Percentiles rank a stretch among this genome's conserved stretches.
phyloP scores from a whole-genome alignment of 495 filamentous ascomycete genomes.

The Penicillium pulvis region DNA sequence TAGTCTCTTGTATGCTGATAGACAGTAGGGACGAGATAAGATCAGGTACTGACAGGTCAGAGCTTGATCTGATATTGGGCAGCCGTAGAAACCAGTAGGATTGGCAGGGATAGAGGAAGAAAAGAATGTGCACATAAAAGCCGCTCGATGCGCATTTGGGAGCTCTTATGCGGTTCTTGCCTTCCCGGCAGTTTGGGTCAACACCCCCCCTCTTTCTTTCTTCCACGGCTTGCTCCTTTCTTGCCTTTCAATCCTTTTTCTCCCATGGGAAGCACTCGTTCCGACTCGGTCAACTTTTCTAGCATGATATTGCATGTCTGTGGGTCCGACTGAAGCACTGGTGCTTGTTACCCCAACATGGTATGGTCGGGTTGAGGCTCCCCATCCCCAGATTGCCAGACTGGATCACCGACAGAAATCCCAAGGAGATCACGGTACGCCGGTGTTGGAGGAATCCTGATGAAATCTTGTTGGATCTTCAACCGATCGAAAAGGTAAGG shows the following conservation, averaged over 20 bases:
- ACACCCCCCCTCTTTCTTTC: slow-evolving; percentile 26
- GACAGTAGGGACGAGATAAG: neutral
- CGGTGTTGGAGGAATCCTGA: neutral
- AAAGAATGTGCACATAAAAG: neutral
- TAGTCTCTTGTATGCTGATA: neutral
- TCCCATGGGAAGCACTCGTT: neutral
- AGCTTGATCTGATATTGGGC: neutral
- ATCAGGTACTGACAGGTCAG: neutral
- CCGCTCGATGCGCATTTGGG: neutral
- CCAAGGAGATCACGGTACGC: neutral
- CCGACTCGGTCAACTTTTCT: neutral
- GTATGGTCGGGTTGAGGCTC: slow-evolving; percentile 14
- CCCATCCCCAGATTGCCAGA: neutral
- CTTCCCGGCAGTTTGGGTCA: slow-evolving; percentile 25
- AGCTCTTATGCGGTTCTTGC: slow-evolving; percentile 12
- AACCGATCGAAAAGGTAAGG: neutral
- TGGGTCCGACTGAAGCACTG: neutral
- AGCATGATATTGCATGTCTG: neutral
- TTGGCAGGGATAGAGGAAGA: slow-evolving; percentile 3
- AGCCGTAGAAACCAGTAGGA: neutral
- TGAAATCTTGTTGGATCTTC: neutral
- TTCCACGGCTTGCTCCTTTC: slow-evolving; percentile 24
- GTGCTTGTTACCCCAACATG: neutral
- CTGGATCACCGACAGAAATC: neutral
- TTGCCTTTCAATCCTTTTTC: neutral